Evolutionary conservation across 2,329 filamentous ascomycete species (phyloP).

Genomic region (Aureobasidium sp.): DNA sequence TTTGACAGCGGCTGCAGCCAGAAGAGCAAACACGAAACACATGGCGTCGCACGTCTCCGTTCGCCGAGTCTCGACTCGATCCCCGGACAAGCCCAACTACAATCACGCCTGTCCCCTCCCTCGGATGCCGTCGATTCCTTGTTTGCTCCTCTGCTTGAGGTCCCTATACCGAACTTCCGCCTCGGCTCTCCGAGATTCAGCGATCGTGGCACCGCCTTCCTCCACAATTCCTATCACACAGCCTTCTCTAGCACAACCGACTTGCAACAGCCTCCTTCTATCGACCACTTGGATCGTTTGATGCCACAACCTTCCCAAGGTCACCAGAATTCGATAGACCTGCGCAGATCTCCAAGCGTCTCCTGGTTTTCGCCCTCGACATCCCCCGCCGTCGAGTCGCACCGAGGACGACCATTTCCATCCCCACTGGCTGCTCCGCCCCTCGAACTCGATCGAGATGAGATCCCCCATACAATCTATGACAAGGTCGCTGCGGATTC

Average conservation of each 20-base stretch:
- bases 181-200: slow-evolving; percentile 79
- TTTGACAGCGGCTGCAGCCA: slow-evolving; percentile 14
- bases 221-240: slow-evolving; percentile 73
- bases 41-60: background rate
- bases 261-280: slow-evolving; percentile 43
- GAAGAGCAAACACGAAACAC: background rate
- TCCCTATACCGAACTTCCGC: slow-evolving; percentile 76
- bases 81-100: background rate
- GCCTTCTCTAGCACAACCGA: slow-evolving; percentile 63
- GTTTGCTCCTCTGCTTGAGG: slow-evolving; percentile 49
- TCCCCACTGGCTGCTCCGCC: background rate
- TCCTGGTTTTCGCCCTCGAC: slow-evolving; percentile 14
- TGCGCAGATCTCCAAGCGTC: slow-evolving; percentile 9
- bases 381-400: background rate
- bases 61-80: slow-evolving; percentile 14
- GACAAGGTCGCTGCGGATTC: slow-evolving; percentile 74
- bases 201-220: slow-evolving; percentile 63
- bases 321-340: slow-evolving; percentile 11
- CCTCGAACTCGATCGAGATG: background rate
- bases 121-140: background rate
- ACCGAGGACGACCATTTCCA: background rate
- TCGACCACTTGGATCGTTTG: slow-evolving; percentile 32
- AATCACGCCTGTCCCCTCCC: background rate
- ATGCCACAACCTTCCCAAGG: slow-evolving; percentile 36
- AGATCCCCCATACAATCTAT: slow-evolving; percentile 60